phyloP scores from a whole-genome alignment of 371 early-diverging fungal species.

The Parasitella parasitica region DNA sequence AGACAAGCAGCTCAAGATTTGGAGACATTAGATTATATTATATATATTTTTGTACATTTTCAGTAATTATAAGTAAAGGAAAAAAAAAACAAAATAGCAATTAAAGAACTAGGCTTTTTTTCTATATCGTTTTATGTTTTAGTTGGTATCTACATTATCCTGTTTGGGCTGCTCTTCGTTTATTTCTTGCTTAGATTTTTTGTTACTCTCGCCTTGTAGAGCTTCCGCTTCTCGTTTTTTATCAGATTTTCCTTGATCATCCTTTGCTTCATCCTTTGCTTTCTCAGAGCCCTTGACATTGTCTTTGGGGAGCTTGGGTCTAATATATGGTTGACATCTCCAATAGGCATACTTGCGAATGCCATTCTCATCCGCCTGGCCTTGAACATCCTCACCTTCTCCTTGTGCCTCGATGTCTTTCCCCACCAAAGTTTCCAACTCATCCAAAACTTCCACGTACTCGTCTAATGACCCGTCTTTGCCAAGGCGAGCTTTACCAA shows the following conservation, averaged over 20 bases:
- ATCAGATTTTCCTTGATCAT: constrained; percentile 13
- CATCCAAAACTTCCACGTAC: constrained; percentile 51
- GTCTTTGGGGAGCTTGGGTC: constrained; percentile 52
- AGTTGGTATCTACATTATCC: constrained; percentile 3
- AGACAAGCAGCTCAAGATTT: constrained; percentile 87
- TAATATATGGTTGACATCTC: constrained; percentile 71
- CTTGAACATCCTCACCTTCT: constrained; percentile 32
- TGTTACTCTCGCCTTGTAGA: constrained; percentile 4
- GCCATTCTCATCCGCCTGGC: constrained; percentile 57
- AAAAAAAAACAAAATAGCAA: not conserved
- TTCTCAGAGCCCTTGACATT: constrained; percentile 19
- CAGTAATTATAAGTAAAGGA: constrained; percentile 3
- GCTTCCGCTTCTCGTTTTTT: constrained; percentile 13
- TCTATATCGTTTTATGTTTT: not conserved
- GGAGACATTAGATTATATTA: constrained; percentile 48
- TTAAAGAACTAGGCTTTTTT: no score
- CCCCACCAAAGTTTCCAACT: constrained; percentile 61
- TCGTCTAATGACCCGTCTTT: constrained; percentile 63
- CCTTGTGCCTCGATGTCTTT: constrained; percentile 42
- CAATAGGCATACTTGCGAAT: constrained; percentile 71
- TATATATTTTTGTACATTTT: constrained; percentile 6
- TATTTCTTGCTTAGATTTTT: constrained; percentile 17
- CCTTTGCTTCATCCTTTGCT: constrained; percentile 4
- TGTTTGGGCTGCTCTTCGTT: not conserved
- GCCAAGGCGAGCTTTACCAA: constrained; percentile 71